Evolutionary conservation across 202 grass and related monocot genomes (phyloP), one percentile per base, ranked within the genome.

Genomic region (Digitaria exilis): DNA sequence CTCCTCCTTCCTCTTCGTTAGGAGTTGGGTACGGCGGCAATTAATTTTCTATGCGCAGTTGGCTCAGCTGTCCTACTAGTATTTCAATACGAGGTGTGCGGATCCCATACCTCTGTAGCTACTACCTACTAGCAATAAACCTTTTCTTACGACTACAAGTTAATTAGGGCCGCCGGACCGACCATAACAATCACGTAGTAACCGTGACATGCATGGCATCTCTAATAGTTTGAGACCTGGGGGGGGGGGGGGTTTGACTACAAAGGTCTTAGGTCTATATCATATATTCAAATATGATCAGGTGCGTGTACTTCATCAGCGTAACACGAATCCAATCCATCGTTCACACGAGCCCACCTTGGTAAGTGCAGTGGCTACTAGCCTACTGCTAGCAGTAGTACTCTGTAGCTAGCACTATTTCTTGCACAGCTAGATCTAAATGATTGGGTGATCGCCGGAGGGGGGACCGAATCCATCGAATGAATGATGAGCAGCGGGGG

Each of bases 401-500:
- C 35, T 37, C 7, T 9, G 18, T 5, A 48, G 49, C 8, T 56
- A 19, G 22, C 49, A 56, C 34, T 68, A 55, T 41, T 80, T 66
- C 61, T 25, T 37, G 49, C 71, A 74, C 49, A 22, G 71, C 35
- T 42, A 67, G 14, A 61, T 45, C n/a, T 70, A 71, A 32, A 80
- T 84, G 69, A 75, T 75, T 80, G 75, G 68, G 51, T 43, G 59
- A 84, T 42, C 26, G 49, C 25, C 16, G 25, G 41, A 17, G 61
- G 48, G 69, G 81, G 86, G 87, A 69, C 69, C 80, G 28, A 75
- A 44, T 52, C 50, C 55, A 84, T 73, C 50, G 9, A 25, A 12
- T 45, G 43, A 69, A 77, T 59, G 50, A 34, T 65, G 37, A 31
- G 22, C 86, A 71, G 50, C 51, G 26, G 52, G 51, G 66, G 52